Base-by-base conservation (phyloP, 2,329 filamentous ascomycete species). In the Fusarium foetens region DNA sequence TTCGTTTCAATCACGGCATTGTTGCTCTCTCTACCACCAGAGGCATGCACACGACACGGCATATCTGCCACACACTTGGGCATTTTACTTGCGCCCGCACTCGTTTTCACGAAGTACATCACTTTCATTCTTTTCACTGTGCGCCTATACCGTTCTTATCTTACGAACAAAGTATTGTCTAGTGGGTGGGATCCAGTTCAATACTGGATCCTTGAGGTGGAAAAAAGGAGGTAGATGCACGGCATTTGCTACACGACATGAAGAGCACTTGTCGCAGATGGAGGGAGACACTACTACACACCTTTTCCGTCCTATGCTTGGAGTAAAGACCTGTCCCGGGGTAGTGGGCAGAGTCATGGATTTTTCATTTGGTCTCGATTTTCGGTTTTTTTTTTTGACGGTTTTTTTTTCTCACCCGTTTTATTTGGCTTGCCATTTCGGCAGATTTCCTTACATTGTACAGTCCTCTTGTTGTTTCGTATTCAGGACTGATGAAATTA, bases 401-500 rank as follows among this genome's bases (percentile, higher is more conserved):
- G 3, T 38, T 48, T 60, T 61, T 58, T 53, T 29, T 38, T 36
- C 31, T 41, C 21, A 58, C 36, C 57, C n/a, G 63, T 58, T 75
- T 68, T 66, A 27, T 60, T 51, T 71, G 70, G 62, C 55, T 58
- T 68, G 63, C 54, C 55, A 41, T 48, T 58, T 58, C 38, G 58
- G 58, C 70, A 73, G 23, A 48, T 46, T 67, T 65, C 59, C 67
- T 70, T 73, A 58, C 49, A 69, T 52, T 73, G 64, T 72, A 72
- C 73, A 75, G 75, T 73, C 75, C 71, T 53, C 42, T 58, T 61
- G 41, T 66, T 68, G 57, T 60, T 73, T 73, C 55, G 42, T 51
- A 39, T 73, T 67, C 45, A 75, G 75, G 75, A 74, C 73, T 76
- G 70, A 76, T 71, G 75, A 76, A 76, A 76, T 75, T 72, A 76